Conservation (phyloP, 352 stramenopile genomes). For the Pythium sp. region DNA sequence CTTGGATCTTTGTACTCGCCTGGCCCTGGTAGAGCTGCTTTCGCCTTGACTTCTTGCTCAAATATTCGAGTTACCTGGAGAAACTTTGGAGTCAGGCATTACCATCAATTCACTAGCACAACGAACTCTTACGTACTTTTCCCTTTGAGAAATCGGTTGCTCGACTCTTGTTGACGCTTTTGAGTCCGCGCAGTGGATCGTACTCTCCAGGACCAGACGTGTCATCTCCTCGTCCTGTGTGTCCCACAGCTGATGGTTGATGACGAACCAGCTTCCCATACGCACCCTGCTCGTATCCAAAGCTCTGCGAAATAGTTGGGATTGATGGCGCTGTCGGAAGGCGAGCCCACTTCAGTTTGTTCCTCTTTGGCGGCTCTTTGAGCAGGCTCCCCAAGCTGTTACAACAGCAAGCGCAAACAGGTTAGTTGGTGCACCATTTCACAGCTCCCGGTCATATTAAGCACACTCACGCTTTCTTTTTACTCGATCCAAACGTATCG, state of each 20-base stretch:
- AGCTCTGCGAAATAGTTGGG: conserved; percentile 67
- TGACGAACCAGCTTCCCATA: conserved; percentile 75
- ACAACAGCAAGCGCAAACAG: conserved; percentile 18
- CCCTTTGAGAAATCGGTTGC: conserved; percentile 73
- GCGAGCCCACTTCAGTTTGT: conserved; percentile 64
- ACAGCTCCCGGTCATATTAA: not conserved
- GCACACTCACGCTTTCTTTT: conserved; percentile 27
- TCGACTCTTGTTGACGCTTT: conserved; percentile 60
- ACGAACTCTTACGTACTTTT: conserved; percentile 45
- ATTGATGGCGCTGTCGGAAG: conserved; percentile 75
- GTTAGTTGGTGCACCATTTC: not conserved
- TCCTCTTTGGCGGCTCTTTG: conserved; percentile 29
- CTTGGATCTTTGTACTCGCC: conserved; percentile 50
- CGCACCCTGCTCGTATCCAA: conserved; percentile 70
- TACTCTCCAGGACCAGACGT: conserved; percentile 72
- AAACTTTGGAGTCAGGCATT: no score
- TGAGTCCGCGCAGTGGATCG: conserved; percentile 60
- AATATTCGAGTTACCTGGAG: conserved; percentile 58
- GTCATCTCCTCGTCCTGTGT: conserved; percentile 54
- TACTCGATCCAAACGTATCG: conserved; percentile 42
- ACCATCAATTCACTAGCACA: no score
- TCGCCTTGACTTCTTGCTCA: conserved; percentile 57
- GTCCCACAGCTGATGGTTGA: conserved; percentile 47
- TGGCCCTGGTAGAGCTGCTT: conserved; percentile 53
- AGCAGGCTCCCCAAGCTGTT: conserved; percentile 28